Evolutionary conservation across 257 asterid species (phyloP).

Genomic region (Rubia yunnanensis): DNA sequence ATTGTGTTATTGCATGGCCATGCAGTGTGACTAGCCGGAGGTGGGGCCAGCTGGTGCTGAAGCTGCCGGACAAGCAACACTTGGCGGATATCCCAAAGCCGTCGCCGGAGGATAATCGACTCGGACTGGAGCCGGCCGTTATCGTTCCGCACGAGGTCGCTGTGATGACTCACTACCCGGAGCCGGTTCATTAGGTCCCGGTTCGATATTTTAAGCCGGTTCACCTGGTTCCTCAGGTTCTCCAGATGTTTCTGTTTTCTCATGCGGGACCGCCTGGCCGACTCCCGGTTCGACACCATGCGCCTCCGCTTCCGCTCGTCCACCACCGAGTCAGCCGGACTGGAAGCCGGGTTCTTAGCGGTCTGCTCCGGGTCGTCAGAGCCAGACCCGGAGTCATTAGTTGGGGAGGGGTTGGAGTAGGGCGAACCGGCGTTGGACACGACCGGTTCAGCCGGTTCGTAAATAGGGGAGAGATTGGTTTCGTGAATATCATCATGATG

Average conservation of each 20-base stretch:
- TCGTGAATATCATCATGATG: conserved; percentile 9
- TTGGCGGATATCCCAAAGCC: conserved; percentile 70
- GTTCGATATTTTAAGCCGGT: conserved; percentile 46
- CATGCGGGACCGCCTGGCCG: conserved; percentile 83
- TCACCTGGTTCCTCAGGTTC: conserved; percentile 65
- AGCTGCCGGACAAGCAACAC: conserved; percentile 55
- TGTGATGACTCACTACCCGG: conserved; percentile 34
- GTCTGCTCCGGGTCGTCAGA: conserved; percentile 20
- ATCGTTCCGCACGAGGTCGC: conserved; percentile 29
- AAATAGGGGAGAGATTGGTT: conserved; percentile 11
- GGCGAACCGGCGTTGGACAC: conserved; percentile 42
- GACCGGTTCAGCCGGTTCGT: conserved; percentile 38
- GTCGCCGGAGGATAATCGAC: conserved; percentile 51
- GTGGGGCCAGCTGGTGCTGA: conserved; percentile 38
- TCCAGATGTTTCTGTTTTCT: conserved; percentile 74
- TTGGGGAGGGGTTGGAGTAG: conserved; percentile 17
- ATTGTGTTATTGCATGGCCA: conserved; percentile 46
- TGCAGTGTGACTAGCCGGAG: conserved; percentile 22
- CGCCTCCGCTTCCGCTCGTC: conserved; percentile 73
- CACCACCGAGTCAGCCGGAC: conserved; percentile 3
- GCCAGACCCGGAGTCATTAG: conserved; percentile 16
- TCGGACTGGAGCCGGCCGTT: conserved; percentile 58
- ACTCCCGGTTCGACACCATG: conserved; percentile 86
- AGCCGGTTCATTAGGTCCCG: conserved; percentile 58
- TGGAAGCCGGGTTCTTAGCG: background rate